Evolutionary conservation across 805 yeast species (phyloP).

Genomic region (Ogataea thermomethanolica): DNA sequence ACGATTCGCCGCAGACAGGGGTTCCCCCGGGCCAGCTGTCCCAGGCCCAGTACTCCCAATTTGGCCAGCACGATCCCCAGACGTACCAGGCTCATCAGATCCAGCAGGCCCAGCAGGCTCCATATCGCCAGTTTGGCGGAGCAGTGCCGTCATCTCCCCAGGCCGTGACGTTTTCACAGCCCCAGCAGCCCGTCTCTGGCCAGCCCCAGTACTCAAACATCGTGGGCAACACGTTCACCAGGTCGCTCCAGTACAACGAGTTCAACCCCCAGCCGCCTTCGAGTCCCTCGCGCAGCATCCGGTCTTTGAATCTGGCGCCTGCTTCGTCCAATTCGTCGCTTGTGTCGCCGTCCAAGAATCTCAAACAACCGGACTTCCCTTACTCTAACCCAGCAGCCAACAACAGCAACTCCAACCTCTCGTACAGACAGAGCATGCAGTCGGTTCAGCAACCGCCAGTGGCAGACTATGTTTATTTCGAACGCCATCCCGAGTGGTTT

Average conservation of each 20-base stretch:
- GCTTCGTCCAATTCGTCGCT: conserved; percentile 30
- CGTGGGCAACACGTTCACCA: conserved; percentile 28
- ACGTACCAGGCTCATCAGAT: conserved; percentile 34
- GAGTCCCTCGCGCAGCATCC: conserved; percentile 34
- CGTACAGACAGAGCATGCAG: conserved; percentile 16
- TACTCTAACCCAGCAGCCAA: conserved; percentile 24
- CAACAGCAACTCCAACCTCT: conserved; percentile 29
- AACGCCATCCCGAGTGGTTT: conserved; percentile 76
- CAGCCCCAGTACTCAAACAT: conserved; percentile 14
- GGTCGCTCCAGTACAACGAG: conserved; percentile 18
- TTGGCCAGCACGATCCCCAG: conserved; percentile 15
- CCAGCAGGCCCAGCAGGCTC: conserved; percentile 33
- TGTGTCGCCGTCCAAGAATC: conserved; percentile 26
- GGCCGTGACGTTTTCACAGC: conserved; percentile 9
- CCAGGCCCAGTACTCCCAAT: too few relatives aligned
- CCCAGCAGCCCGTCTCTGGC: conserved; percentile 28
- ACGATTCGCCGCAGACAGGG: too few relatives aligned
- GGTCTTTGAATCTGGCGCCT: conserved; percentile 30
- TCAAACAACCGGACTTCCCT: conserved; percentile 19
- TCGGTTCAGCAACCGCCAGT: conserved; percentile 15
- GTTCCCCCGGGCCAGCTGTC: too few relatives aligned
- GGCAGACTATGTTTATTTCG: conserved; percentile 63
- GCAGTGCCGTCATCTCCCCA: too few relatives aligned
- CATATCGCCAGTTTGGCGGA: conserved; percentile 14
- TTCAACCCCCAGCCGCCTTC: conserved; percentile 31